These are phyloP conservation scores for Aspergillus cavernicola DNA, from an alignment of 495 filamentous ascomycete genomes.

Conservation along the genomic window DNA sequence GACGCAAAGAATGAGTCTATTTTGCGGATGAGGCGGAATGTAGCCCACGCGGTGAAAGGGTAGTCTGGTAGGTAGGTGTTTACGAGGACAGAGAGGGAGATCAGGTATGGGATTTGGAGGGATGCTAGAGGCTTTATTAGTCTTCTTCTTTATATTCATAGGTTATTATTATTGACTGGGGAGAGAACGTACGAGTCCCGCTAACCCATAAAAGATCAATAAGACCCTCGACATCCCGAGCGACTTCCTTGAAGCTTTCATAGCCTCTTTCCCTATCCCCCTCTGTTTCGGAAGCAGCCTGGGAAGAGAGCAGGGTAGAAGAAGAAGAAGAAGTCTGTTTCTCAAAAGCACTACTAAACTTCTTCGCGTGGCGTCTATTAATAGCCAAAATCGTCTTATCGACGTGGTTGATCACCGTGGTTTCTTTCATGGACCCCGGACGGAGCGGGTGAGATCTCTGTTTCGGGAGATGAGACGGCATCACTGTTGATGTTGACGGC, in stretches of 20 bases:
- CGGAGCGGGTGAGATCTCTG: conserved; percentile 61
- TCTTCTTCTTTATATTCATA: not conserved
- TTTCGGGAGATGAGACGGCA: conserved; percentile 51
- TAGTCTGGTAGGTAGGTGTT: conserved; percentile 63
- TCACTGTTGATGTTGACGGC: conserved; percentile 45
- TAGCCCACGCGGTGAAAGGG: conserved; percentile 58
- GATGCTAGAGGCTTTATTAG: conserved; percentile 47
- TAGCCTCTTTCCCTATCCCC: conserved; percentile 52
- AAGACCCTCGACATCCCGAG: conserved; percentile 63
- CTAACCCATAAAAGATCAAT: conserved; percentile 79
- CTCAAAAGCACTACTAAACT: conserved; percentile 55
- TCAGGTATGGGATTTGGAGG: conserved; percentile 78
- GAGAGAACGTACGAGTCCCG: conserved; percentile 64
- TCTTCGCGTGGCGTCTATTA: conserved; percentile 70
- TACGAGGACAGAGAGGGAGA: conserved; percentile 68
- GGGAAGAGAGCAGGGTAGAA: no score
- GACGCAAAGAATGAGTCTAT: conserved; percentile 74
- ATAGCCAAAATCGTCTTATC: conserved; percentile 59
- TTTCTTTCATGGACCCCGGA: conserved; percentile 73
- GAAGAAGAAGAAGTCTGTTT: no score
- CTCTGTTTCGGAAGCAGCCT: not conserved
- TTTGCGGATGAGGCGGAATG: conserved; percentile 67
- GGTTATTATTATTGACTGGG: not conserved
- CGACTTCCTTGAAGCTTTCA: conserved; percentile 62
- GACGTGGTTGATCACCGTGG: conserved; percentile 65